A percentile compares a stretch with the other conserved stretches of the same genome.
Conservation (phyloP, 23 red algal species). For the Cyanidioschyzon merolae region DNA sequence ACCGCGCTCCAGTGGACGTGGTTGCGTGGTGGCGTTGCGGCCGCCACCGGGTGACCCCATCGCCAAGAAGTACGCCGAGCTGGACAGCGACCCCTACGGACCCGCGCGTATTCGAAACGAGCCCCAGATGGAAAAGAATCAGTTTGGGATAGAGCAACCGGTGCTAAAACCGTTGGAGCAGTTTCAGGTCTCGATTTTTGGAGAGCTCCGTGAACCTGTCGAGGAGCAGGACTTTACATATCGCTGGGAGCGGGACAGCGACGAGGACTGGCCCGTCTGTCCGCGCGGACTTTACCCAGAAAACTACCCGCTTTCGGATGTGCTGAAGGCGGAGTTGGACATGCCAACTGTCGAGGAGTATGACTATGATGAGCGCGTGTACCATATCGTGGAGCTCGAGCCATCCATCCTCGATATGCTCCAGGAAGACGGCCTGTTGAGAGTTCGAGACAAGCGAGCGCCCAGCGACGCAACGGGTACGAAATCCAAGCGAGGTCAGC, state of each 20-base stretch:
- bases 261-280: not conserved
- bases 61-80: not conserved
- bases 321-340: not conserved
- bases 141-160: not conserved
- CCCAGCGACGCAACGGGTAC: not conserved
- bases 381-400: not conserved
- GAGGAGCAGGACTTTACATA: not conserved
- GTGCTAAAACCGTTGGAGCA: not conserved
- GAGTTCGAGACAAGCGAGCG: not conserved
- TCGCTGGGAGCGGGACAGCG: not conserved
- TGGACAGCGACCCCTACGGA: not conserved
- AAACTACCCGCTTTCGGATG: not conserved
- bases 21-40: not conserved
- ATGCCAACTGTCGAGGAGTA: conserved; percentile 8
- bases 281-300: not conserved
- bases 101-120: not conserved
- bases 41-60: not conserved
- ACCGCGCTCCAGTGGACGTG: not conserved
- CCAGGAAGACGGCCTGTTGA: not conserved
- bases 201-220: not conserved
- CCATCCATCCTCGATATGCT: conserved; percentile 5
- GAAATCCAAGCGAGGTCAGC: not conserved
- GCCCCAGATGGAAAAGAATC: not conserved
- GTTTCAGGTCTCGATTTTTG: not conserved
- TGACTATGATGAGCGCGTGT: not conserved